phyloP scores from a whole-genome alignment of 208 protist species.

The Leishmania mexicana region DNA sequence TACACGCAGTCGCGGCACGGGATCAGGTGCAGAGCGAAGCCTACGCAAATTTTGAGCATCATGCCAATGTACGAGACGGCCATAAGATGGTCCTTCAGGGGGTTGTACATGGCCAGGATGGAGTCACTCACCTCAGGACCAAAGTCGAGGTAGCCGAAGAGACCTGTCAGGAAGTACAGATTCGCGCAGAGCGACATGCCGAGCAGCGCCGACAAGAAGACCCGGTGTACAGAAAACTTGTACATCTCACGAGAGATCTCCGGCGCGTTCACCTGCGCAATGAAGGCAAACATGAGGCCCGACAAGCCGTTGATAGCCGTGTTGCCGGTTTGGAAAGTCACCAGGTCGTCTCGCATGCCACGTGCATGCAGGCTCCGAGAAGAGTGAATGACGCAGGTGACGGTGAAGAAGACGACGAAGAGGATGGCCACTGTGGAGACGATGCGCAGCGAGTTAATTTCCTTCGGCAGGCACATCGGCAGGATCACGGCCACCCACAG shows the following conservation, averaged over 20 bases:
- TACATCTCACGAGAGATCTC: slow-evolving; percentile 70
- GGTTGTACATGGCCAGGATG: slow-evolving; percentile 67
- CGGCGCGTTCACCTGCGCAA: slow-evolving; percentile 70
- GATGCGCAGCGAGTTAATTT: slow-evolving; percentile 83
- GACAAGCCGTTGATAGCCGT: slow-evolving; percentile 57
- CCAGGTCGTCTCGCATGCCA: slow-evolving; percentile 41
- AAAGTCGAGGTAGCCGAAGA: slow-evolving; percentile 90
- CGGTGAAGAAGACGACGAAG: slow-evolving; percentile 73
- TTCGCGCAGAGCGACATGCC: slow-evolving; percentile 48
- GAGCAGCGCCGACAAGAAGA: slow-evolving; percentile 46
- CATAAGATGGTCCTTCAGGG: slow-evolving; percentile 54
- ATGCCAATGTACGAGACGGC: slow-evolving; percentile 63
- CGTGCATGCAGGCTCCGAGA: slow-evolving; percentile 23
- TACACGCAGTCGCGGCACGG: slow-evolving; percentile 65
- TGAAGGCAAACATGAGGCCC: slow-evolving; percentile 27
- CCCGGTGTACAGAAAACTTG: slow-evolving; percentile 41
- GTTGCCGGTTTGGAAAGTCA: slow-evolving; percentile 55
- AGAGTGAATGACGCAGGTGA: slow-evolving; percentile 62
- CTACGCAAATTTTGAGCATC: slow-evolving; percentile 75
- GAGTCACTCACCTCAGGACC: slow-evolving; percentile 43
- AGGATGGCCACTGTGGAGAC: slow-evolving; percentile 65
- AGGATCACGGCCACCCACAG: slow-evolving; percentile 48
- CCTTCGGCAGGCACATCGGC: slow-evolving; percentile 57
- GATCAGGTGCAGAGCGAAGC: slow-evolving; percentile 59
- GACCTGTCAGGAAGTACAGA: slow-evolving; percentile 72